Percentiles rank a stretch among this genome's conserved stretches.
phyloP scores from a whole-genome alignment of 2,329 filamentous ascomycete species.

The Trichoderma hamatum region DNA sequence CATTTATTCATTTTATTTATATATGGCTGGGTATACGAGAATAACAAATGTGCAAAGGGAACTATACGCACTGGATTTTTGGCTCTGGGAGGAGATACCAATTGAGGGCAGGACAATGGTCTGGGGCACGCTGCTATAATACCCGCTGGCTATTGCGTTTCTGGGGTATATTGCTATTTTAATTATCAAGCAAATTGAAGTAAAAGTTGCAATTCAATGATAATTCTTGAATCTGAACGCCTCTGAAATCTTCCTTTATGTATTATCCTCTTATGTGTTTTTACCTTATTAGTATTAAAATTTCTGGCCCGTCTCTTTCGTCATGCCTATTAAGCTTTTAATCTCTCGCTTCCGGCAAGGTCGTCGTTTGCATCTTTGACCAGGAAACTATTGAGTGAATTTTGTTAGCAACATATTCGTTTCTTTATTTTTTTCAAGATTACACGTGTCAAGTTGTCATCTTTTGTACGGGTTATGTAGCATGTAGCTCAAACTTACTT shows the following conservation, averaged over 20 bases:
- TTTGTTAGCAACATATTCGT: slow-evolving; percentile 32
- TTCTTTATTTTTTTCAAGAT: no score
- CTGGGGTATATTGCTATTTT: neutral
- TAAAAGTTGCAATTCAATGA: neutral
- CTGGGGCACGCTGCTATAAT: neutral
- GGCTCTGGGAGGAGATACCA: slow-evolving; percentile 4
- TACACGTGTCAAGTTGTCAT: neutral
- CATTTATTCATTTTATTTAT: neutral
- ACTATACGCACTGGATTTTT: slow-evolving; percentile 14
- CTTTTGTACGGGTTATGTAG: neutral
- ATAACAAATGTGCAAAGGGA: neutral
- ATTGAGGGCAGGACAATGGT: neutral
- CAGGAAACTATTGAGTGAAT: slow-evolving; percentile 66
- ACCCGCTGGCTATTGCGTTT: neutral
- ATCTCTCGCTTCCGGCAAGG: slow-evolving; percentile 65
- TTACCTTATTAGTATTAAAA: neutral
- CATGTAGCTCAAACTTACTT: slow-evolving; percentile 64
- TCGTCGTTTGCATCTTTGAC: slow-evolving; percentile 85
- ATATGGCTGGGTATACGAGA: neutral
- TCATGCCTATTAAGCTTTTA: slow-evolving; percentile 60
- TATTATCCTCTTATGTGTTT: neutral
- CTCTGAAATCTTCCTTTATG: neutral
- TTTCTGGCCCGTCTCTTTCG: neutral
- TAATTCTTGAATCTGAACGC: neutral
- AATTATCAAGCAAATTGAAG: neutral